A percentile compares a stretch with the other conserved stretches of the same genome.
phyloP scores from a whole-genome alignment of 2,329 filamentous ascomycete species.

The Lasiodiplodia hormozganensis region DNA sequence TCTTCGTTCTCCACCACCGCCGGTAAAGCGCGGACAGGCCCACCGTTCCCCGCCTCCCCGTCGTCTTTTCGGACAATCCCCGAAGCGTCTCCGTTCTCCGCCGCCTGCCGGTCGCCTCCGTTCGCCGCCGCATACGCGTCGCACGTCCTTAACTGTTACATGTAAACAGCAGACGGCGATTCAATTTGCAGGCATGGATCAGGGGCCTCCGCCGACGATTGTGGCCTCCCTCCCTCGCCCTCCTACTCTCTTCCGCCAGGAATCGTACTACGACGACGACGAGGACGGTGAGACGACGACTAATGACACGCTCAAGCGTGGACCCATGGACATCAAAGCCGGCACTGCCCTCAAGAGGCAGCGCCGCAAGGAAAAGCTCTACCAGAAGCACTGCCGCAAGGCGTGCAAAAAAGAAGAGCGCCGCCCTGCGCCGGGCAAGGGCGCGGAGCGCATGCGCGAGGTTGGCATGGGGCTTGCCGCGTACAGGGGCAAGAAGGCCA shows the following conservation, averaged over 20 bases:
- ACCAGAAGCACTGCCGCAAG: slow-evolving; percentile 87
- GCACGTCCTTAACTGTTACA: slow-evolving; percentile 47
- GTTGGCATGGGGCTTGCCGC: slow-evolving; percentile 88
- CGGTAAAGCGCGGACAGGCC: slow-evolving; percentile 37
- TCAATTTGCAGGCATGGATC: slow-evolving; percentile 61
- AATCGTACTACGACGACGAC: slow-evolving; percentile 43
- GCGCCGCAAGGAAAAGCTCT: slow-evolving; percentile 89
- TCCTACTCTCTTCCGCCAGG: slow-evolving; percentile 56
- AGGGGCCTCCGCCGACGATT: slow-evolving; percentile 72
- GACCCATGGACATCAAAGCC: slow-evolving; percentile 93
- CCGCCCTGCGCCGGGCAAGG: slow-evolving; percentile 79
- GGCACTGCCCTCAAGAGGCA: slow-evolving; percentile 94
- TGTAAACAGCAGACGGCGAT: slow-evolving; percentile 35
- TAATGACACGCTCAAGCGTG: slow-evolving; percentile 72
- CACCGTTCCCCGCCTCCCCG: slow-evolving; percentile 55
- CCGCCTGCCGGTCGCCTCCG: slow-evolving; percentile 52
- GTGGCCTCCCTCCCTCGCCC: slow-evolving; percentile 88
- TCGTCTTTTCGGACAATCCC: slow-evolving; percentile 73
- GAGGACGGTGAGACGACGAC: slow-evolving; percentile 47
- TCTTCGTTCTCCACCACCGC: slow-evolving; percentile 59
- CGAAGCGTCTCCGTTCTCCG: slow-evolving; percentile 62
- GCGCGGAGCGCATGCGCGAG: slow-evolving; percentile 91
- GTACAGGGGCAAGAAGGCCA: slow-evolving; percentile 66
- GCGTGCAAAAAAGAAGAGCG: slow-evolving; percentile 70
- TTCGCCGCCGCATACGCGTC: slow-evolving; percentile 72